Evolutionary conservation across 2,329 filamentous ascomycete genomes (phyloP).

Genomic region (Colletotrichum orchidophilum): DNA sequence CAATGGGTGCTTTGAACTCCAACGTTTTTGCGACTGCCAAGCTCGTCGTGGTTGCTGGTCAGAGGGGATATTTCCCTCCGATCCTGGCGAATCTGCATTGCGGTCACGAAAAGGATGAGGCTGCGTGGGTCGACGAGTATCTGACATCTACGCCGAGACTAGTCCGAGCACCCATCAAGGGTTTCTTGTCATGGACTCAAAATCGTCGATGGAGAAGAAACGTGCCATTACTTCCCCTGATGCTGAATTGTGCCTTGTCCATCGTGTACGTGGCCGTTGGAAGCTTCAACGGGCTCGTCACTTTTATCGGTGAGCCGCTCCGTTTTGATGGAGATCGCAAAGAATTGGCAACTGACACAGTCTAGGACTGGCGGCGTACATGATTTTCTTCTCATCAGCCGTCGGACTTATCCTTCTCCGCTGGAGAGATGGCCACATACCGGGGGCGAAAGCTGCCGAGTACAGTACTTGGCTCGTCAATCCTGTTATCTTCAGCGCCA

Average conservation of each 20-base stretch:
- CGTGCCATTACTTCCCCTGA: slow-evolving; percentile 37
- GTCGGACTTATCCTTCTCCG: slow-evolving; percentile 39
- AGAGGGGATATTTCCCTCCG: slow-evolving; percentile 40
- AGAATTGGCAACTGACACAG: neutral
- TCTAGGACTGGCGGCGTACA: slow-evolving; percentile 38
- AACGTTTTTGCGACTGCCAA: slow-evolving; percentile 55
- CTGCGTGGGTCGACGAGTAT: slow-evolving; percentile 37
- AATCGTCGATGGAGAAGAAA: slow-evolving; percentile 35
- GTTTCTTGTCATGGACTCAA: slow-evolving; percentile 38
- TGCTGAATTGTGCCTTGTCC: slow-evolving; percentile 38
- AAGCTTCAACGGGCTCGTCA: slow-evolving; percentile 40
- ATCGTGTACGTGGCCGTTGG: slow-evolving; percentile 39
- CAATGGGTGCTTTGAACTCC: slow-evolving; percentile 52
- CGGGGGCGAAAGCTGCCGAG: slow-evolving; percentile 27
- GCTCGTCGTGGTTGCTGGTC: slow-evolving; percentile 49
- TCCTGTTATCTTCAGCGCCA: slow-evolving; percentile 39
- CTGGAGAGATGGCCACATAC: slow-evolving; percentile 31
- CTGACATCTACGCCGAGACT: slow-evolving; percentile 32
- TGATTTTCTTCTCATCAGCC: slow-evolving; percentile 39
- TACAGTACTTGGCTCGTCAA: slow-evolving; percentile 39
- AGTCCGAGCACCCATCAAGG: slow-evolving; percentile 34
- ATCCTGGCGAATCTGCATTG: slow-evolving; percentile 41
- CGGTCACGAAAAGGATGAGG: slow-evolving; percentile 40
- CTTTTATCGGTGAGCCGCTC: slow-evolving; percentile 35
- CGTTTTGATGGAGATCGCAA: neutral